Evolutionary conservation across 768 basidiomycete species (phyloP), one percentile per base, ranked within the genome.

Genomic region (Suillus americanus): DNA sequence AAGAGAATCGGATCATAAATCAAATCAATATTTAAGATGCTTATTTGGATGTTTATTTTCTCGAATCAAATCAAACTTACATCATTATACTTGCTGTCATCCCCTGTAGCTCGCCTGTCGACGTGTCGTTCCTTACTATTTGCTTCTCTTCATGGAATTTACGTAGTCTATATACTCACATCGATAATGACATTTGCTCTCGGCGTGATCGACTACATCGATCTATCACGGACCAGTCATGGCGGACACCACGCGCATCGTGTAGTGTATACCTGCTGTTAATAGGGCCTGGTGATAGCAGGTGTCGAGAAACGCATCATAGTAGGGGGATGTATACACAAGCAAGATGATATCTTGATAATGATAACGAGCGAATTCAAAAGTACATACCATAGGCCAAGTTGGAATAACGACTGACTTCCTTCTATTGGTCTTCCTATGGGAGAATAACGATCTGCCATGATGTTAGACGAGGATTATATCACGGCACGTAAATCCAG

Each of bases 1-100:
- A 91, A 91, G 74, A 81, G 90, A 72, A 82, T 81, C 66, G 72
- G 64, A 56, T 61, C 67, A 12, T 77, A 75, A 66, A 69, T 38
- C 56, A 40, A 35, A 53, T 41, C 41, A 63, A 5, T 59, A 59
- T 41, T 59, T 59, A 59, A 59, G 25, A 59, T 59, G 57, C 57
- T 59, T 59, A 59, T 59, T 59, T 30, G 40, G 57, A 30, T 59
- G 38, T 59, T 59, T 59, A 59, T 62, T 28, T 64, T 5, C 40
- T 33, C 1, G 13, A 38, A 16, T 30, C 57, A n/a, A 40, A 30
- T 61, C n/a, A 35, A 59, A 59, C 57, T 59, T 59, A 59, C 38
- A 59, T 59, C 40, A 38, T 12, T 59, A 41, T 56, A 41, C 25
- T 41, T 37, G 41, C 25, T 59, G 57, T 59, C 30, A 54, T 35